phyloP scores from a whole-genome alignment of 225 moss, liverwort and hornwort genomes.

The Thuidium tamariscinum region DNA sequence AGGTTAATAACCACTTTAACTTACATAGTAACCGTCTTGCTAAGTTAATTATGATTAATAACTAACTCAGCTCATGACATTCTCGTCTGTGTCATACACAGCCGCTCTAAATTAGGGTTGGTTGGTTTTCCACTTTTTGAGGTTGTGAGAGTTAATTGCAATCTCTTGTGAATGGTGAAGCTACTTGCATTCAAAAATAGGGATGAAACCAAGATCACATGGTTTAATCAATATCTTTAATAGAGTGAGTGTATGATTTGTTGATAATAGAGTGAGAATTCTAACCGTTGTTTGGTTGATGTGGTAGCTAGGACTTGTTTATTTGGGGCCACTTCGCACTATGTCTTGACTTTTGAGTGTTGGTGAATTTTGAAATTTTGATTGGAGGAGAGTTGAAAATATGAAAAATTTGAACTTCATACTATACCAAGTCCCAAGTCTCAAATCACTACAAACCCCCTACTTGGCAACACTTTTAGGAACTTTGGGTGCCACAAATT shows the following conservation, averaged over 20 bases:
- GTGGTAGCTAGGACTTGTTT: background rate
- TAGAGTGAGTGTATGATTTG: no score
- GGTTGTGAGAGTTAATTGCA: background rate
- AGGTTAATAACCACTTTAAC: background rate
- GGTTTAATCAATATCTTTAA: no score
- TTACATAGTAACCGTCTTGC: background rate
- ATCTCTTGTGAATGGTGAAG: background rate
- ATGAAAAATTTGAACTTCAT: background rate
- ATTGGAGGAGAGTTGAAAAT: background rate
- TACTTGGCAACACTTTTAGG: rapidly evolving
- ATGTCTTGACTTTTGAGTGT: no score
- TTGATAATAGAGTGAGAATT: background rate
- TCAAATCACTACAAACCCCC: background rate
- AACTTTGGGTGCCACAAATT: background rate
- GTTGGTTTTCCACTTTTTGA: background rate
- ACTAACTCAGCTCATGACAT: background rate
- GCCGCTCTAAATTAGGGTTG: background rate
- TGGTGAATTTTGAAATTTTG: rapidly evolving
- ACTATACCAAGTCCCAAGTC: rapidly evolving
- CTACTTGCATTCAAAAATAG: background rate
- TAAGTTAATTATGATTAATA: background rate
- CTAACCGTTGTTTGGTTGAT: no score
- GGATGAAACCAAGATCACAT: background rate
- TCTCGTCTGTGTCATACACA: background rate
- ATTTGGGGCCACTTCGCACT: background rate